phyloP scores from a whole-genome alignment of 2,329 filamentous ascomycete genomes.

The Colletotrichum navitas region DNA sequence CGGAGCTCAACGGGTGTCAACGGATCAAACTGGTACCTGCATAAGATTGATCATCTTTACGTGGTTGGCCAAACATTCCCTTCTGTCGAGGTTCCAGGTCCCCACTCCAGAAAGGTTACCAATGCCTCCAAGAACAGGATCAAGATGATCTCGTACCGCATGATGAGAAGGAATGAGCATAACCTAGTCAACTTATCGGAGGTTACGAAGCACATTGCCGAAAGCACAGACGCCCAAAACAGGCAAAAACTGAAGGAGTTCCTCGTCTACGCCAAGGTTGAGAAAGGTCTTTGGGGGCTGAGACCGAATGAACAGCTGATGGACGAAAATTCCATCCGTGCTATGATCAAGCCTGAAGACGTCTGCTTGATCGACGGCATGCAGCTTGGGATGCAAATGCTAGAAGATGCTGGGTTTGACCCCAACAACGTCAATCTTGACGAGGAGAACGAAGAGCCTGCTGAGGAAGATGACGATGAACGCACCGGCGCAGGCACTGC shows the following conservation, averaged over 20 bases:
- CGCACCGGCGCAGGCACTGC: constrained; percentile 48
- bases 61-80: constrained; percentile 95
- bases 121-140: constrained; percentile 97
- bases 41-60: constrained; percentile 91
- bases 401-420: constrained; percentile 91
- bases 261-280: constrained; percentile 88
- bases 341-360: constrained; percentile 95
- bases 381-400: constrained; percentile 92
- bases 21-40: constrained; percentile 85
- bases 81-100: constrained; percentile 90
- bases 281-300: constrained; percentile 86
- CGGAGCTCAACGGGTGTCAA: constrained; percentile 82
- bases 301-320: constrained; percentile 79
- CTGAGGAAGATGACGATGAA: constrained; percentile 60
- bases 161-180: constrained; percentile 81
- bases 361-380: constrained; percentile 95
- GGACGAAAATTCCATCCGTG: constrained; percentile 83
- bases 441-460: constrained; percentile 73
- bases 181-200: constrained; percentile 81
- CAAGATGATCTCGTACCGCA: constrained; percentile 94
- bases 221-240: constrained; percentile 94
- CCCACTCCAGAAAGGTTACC: constrained; percentile 93
- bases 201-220: constrained; percentile 91
- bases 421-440: constrained; percentile 71
- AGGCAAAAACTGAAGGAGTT: constrained; percentile 98